Evolutionary conservation across 2,329 filamentous ascomycete genomes (phyloP), one percentile per base, ranked within the genome.

Genomic region (Volutella citrinella): DNA sequence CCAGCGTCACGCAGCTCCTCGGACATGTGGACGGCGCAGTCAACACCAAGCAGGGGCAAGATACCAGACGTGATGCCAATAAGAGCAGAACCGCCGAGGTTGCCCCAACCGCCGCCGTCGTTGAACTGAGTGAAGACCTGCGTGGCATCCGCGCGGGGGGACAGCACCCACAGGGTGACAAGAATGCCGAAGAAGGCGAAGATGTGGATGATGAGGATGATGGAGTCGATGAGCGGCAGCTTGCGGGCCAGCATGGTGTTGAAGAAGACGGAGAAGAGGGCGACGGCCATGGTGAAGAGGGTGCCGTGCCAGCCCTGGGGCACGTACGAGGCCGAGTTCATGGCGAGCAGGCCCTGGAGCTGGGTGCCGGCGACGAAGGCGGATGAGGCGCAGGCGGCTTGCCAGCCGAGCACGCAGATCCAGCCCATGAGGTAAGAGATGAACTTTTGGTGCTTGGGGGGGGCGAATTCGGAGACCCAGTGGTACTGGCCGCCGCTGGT

Each of bases 401-500:
- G 63, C 69, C 69, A 73, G 16, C 64, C 66, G 1, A 69, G 54
- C 0, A 68, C 59, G 5, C 59, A 66, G 42, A 69, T 60, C 69
- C 68, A 72, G 3, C 66, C 68, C 54, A 51, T 54, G 12, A 72
- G 51, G 46, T 79, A 81, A 40, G 70, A 76, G 3, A 78, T 56
- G 21, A 71, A 65, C 36, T 70, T 74, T 43, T 78, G 72, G 32
- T 65, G 61, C 26, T 56, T 54, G 1, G 53, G 57, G 0, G 72
- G 68, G 1, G 71, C 66, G 39, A 76, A 75, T 31, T 75, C 71
- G 2, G 66, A 74, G 2, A 76, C 72, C 73, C 72, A 78, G 43
- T 76, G 72, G 41, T 78, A 78, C 45, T 79, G 74, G 3, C 76
- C 76, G 15, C 75, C 74, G 7, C 68, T 66, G 0, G 72, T 79